phyloP scores from a whole-genome alignment of 768 basidiomycete species.

The Dentipellis sp. region DNA sequence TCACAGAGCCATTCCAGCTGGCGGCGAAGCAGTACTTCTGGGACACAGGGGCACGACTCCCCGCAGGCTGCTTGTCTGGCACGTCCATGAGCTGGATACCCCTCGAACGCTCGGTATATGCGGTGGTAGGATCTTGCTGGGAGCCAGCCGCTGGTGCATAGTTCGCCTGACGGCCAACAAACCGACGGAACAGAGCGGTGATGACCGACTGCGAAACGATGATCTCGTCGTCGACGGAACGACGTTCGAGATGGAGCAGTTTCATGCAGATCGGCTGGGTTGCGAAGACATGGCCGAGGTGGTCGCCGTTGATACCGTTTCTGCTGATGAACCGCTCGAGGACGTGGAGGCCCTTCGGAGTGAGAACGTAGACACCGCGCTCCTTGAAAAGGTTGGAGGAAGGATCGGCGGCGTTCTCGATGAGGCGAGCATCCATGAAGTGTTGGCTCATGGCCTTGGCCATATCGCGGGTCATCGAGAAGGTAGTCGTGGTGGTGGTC shows the following conservation, averaged over 20 bases:
- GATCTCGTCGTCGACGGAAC: conserved; percentile 91
- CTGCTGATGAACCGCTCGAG: conserved; percentile 99
- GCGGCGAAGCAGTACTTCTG: conserved; percentile 81
- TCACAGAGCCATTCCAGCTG: conserved; percentile 95
- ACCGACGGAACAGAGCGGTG: conserved; percentile 92
- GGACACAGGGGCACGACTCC: conserved; percentile 32
- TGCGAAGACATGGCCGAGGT: conserved; percentile 81
- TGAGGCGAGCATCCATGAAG: conserved; percentile 97
- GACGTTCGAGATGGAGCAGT: conserved; percentile 91
- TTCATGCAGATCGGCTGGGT: conserved; percentile 96
- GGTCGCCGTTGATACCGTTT: conserved; percentile 95
- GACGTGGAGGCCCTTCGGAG: conserved; percentile 96
- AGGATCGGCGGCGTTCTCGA: conserved; percentile 93
- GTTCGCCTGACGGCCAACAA: conserved; percentile 83
- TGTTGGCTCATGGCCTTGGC: conserved; percentile 99
- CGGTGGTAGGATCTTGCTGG: conserved; percentile 51
- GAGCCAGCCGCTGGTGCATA: conserved; percentile 42
- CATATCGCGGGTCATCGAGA: conserved; percentile 99
- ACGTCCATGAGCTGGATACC: conserved; percentile 65
- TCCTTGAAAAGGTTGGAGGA: conserved; percentile 91
- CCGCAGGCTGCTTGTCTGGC: conserved; percentile 45
- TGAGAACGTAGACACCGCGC: conserved; percentile 90
- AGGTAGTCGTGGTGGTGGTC: conserved; percentile 98
- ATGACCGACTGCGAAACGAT: conserved; percentile 92
- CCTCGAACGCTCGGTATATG: conserved; percentile 74